Evolutionary conservation across 352 stramenopile species (phyloP), one percentile per base, ranked within the genome.

Genomic region (Aphanomyces euteiches): DNA sequence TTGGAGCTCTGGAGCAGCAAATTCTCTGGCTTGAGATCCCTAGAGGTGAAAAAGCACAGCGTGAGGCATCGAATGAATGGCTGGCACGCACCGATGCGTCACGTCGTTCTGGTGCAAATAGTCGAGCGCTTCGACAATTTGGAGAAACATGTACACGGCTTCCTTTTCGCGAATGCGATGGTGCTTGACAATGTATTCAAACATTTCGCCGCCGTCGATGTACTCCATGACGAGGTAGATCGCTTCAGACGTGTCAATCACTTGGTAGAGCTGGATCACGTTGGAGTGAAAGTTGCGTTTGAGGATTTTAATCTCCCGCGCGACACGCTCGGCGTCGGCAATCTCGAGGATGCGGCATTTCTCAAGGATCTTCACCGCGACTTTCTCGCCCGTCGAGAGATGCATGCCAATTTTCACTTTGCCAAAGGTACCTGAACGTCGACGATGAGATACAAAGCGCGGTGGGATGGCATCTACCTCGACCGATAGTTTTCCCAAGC

Each of bases 181-280:
- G 61, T 95, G 84, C 6, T 84, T 73, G n/a, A 98, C 92, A 67
- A 98, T 98, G 74, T 97, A 97, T 75, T 98, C 89, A 72, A 98
- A 98, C 78, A 98, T 90, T 70, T 98, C 90, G 41, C 88, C 90
- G 13, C 87, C 88, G 67, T 97, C 90, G 21, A 90, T 78, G 76
- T 92, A 88, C 69, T 98, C 93, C 89, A 97, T 97, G 69, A 98
- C 95, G 4, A 98, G 75, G 59, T 96, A 97, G 56, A 98, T 98
- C 28, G 80, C 76, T 47, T 85, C 84, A 5, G 80, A 79, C 15
- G 87, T 89, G 75, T 97, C 89, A 38, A 97, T 82, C 3, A 97
- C 90, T 73, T 97, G 88, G 67, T 92, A 96, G 12, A 96, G 74
- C 67, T 95, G 90, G n/a, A 97, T 94, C 38, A 97, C 86, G 66